Conservation (phyloP, 805 yeast species). For the Barnettozyma sucrosica region DNA sequence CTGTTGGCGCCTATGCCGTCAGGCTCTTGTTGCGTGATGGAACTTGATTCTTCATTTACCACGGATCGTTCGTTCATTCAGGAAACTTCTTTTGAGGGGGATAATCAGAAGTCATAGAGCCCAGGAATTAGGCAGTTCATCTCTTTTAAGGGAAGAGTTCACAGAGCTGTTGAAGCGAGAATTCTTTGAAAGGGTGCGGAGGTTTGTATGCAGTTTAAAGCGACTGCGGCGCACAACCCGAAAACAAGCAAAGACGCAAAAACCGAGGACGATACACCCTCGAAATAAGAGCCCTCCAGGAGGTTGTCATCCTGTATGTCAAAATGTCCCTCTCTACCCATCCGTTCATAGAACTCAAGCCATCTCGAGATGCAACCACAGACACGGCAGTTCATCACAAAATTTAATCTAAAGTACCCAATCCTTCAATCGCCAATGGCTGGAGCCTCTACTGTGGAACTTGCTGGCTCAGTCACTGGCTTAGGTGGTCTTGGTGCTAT, state of each 20-base stretch:
- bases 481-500: slow-evolving; percentile 50
- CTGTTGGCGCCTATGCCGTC: too few relatives aligned
- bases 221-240: too few relatives aligned
- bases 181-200: too few relatives aligned
- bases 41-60: not conserved
- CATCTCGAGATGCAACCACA: slow-evolving; percentile 17
- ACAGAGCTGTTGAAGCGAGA: too few relatives aligned
- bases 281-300: too few relatives aligned
- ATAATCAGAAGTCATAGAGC: not conserved
- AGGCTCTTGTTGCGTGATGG: not conserved
- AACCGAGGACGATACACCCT: too few relatives aligned
- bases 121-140: not conserved
- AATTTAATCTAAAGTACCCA: slow-evolving; percentile 34
- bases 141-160: too few relatives aligned
- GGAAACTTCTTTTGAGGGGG: not conserved
- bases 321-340: too few relatives aligned
- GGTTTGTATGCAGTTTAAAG: too few relatives aligned
- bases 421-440: slow-evolving; percentile 60
- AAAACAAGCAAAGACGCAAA: too few relatives aligned
- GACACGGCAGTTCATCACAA: slow-evolving; percentile 9
- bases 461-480: slow-evolving; percentile 38
- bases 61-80: not conserved
- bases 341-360: not conserved
- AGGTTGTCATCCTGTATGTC: too few relatives aligned
- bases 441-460: slow-evolving; percentile 40